These are phyloP conservation scores for Tolypocladium ophioglossoides DNA, from an alignment of 2,329 filamentous ascomycete genomes.

Conservation along the genomic window DNA sequence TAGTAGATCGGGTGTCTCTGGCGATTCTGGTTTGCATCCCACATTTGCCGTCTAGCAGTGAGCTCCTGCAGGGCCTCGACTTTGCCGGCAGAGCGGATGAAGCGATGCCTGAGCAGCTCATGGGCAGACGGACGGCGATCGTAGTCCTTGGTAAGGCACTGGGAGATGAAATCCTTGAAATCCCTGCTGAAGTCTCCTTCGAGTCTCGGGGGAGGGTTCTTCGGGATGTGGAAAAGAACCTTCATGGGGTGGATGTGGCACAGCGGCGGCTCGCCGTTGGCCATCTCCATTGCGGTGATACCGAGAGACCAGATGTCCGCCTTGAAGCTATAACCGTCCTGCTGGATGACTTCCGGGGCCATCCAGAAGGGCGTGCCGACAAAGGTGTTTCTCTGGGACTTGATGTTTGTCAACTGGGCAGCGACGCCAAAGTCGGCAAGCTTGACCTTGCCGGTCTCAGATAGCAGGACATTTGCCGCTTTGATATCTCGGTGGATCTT, in stretches of 20 bases:
- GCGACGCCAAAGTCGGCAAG: constrained; percentile 95
- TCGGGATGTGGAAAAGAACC: constrained; percentile 82
- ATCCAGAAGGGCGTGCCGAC: constrained; percentile 98
- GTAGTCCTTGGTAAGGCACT: constrained; percentile 87
- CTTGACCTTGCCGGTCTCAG: constrained; percentile 82
- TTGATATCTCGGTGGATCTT: constrained; percentile 98
- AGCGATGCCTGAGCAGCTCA: constrained; percentile 78
- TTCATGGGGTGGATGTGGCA: constrained; percentile 87
- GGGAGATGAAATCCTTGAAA: constrained; percentile 87
- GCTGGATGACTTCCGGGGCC: constrained; percentile 89
- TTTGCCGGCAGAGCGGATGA: constrained; percentile 79
- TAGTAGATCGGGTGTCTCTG: constrained; percentile 74
- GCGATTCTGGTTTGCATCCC: constrained; percentile 62
- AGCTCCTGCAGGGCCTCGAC: constrained; percentile 81
- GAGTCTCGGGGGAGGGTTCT: constrained; percentile 72
- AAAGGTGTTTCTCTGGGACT: constrained; percentile 94
- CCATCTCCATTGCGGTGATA: constrained; percentile 85
- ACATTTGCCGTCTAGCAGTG: constrained; percentile 72
- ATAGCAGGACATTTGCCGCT: constrained; percentile 91
- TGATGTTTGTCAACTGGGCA: constrained; percentile 93
- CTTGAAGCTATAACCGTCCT: constrained; percentile 74
- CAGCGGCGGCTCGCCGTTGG: constrained; percentile 79
- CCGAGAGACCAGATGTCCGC: constrained; percentile 90
- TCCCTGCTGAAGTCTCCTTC: constrained; percentile 81
- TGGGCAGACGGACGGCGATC: constrained; percentile 75